Evolutionary conservation across 2,329 filamentous ascomycete species (phyloP).

Genomic region (Verticillium isaacii): DNA sequence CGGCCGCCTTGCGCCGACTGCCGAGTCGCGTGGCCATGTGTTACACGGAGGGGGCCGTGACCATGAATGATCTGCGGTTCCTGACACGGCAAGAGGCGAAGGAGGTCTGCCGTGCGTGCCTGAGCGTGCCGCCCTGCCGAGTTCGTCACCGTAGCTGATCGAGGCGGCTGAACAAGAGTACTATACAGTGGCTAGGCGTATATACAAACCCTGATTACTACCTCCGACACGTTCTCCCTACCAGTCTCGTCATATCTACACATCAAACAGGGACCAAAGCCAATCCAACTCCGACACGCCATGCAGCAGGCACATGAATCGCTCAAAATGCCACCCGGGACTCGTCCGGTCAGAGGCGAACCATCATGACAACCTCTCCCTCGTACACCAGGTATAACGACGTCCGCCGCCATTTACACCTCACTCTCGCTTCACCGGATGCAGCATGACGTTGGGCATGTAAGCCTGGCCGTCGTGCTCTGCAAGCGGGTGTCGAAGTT

Average conservation of each 20-base stretch:
- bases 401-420: not conserved
- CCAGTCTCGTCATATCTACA: not conserved
- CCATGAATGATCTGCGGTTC: not conserved
- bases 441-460: constrained; percentile 28
- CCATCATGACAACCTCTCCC: not conserved
- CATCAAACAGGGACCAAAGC: not conserved
- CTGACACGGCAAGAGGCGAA: not conserved
- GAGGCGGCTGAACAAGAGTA: not conserved
- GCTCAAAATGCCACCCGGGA: not conserved
- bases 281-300: not conserved
- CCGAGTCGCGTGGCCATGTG: not conserved
- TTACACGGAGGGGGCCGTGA: not conserved
- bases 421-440: constrained; percentile 26
- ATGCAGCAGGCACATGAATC: not conserved
- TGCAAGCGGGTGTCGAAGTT: constrained; percentile 16
- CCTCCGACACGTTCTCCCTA: not conserved
- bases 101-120: not conserved
- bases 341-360: not conserved
- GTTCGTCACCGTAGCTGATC: not conserved
- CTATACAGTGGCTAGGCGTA: not conserved
- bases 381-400: not conserved
- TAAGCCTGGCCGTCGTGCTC: constrained; percentile 23
- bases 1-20: not conserved
- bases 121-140: not conserved
- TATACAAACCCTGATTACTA: not conserved